These are phyloP conservation scores for Deinandra increscens DNA, from an alignment of 129 eudicot genomes.

Conservation along the genomic window DNA sequence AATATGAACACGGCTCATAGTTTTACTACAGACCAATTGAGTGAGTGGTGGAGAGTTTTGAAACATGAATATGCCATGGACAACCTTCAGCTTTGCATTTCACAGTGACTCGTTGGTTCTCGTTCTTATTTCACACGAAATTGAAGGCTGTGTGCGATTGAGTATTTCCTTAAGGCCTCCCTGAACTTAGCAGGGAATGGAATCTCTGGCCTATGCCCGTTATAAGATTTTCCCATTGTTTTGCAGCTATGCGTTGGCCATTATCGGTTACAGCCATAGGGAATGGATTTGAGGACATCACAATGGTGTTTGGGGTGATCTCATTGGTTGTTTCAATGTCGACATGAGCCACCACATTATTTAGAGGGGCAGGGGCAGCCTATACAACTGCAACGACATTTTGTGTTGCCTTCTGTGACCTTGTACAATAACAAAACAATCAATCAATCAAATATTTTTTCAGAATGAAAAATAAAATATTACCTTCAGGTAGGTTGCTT, in stretches of 20 bases:
- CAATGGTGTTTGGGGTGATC: slow-evolving; percentile 21
- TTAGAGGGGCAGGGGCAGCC: background rate
- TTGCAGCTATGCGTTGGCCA: slow-evolving; percentile 39
- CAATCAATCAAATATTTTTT: too few relatives aligned
- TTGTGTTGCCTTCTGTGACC: slow-evolving; percentile 36
- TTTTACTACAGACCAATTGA: slow-evolving; percentile 45
- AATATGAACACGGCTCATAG: slow-evolving; percentile 41
- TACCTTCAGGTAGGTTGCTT: slow-evolving; percentile 46
- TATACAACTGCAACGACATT: slow-evolving; percentile 24
- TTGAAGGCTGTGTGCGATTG: slow-evolving; percentile 51
- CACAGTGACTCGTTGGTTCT: slow-evolving; percentile 48
- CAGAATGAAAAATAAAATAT: background rate
- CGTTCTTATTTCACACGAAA: slow-evolving; percentile 49
- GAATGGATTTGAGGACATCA: slow-evolving; percentile 35
- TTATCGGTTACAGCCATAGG: slow-evolving; percentile 16
- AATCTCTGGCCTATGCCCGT: slow-evolving; percentile 53
- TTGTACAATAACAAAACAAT: slow-evolving; percentile 25
- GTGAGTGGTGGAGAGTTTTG: slow-evolving; percentile 51
- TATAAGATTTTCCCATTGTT: slow-evolving; percentile 45
- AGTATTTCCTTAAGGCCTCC: slow-evolving; percentile 42
- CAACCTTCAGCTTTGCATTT: slow-evolving; percentile 53
- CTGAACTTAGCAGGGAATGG: slow-evolving; percentile 43
- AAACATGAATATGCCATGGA: slow-evolving; percentile 51
- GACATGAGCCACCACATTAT: slow-evolving; percentile 20
- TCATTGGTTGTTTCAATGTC: slow-evolving; percentile 30